phyloP scores from a whole-genome alignment of 768 basidiomycete genomes.

The Termitomyces sp. region DNA sequence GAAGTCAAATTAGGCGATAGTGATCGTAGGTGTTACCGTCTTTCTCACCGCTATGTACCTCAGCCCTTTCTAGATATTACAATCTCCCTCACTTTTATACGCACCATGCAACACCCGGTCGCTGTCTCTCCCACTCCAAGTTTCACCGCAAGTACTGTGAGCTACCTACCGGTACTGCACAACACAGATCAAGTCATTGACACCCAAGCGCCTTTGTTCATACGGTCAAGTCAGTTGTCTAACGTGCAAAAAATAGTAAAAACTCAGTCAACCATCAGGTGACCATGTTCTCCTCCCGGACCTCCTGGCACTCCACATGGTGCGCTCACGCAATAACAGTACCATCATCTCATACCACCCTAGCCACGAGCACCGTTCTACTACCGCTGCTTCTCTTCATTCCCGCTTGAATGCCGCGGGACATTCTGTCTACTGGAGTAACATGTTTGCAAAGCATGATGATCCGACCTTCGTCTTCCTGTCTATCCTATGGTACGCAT shows the following conservation, averaged over 20 bases:
- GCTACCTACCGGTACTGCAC: neutral
- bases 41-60: neutral
- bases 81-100: constrained; percentile 49
- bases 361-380: constrained; percentile 26
- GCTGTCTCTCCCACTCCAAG: constrained; percentile 18
- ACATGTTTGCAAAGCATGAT: constrained; percentile 32
- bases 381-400: constrained; percentile 31
- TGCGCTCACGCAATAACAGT: constrained; percentile 32
- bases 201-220: constrained; percentile 45
- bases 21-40: constrained; percentile 32
- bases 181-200: constrained; percentile 38
- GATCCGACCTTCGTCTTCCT: constrained; percentile 57
- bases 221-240: constrained; percentile 31
- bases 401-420: constrained; percentile 34
- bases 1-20: constrained; percentile 26
- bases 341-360: constrained; percentile 46
- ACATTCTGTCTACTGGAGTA: constrained; percentile 42
- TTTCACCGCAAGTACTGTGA: constrained; percentile 11
- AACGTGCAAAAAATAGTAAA: neutral
- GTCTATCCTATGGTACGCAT: constrained; percentile 51
- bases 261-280: constrained; percentile 16
- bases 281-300: constrained; percentile 37
- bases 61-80: constrained; percentile 47
- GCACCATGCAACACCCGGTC: constrained; percentile 29
- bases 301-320: constrained; percentile 52